These are phyloP conservation scores for Peltaster fructicola DNA, from an alignment of 2,329 filamentous ascomycete species.

Conservation along the genomic window DNA sequence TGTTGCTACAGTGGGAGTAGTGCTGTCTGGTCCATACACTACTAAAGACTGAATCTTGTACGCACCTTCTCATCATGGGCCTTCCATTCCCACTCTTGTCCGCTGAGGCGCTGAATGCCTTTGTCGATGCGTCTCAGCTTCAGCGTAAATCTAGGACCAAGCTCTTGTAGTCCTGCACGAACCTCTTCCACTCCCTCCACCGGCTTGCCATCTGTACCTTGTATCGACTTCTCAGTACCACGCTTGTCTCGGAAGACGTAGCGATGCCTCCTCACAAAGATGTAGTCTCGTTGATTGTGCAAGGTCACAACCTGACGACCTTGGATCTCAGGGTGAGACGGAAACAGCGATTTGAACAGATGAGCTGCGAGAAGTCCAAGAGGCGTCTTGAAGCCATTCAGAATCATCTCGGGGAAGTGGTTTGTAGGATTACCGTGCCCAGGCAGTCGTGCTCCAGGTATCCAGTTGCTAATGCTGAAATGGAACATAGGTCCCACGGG, in stretches of 20 bases:
- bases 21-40: no score
- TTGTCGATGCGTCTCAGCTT: slow-evolving; percentile 85
- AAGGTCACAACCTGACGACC: slow-evolving; percentile 82
- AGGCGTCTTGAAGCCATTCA: slow-evolving; percentile 91
- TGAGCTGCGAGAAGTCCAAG: slow-evolving; percentile 76
- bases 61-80: slow-evolving; percentile 84
- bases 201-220: slow-evolving; percentile 63
- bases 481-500: slow-evolving; percentile 81
- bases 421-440: slow-evolving; percentile 82
- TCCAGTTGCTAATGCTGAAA: slow-evolving; percentile 79
- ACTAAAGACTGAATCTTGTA: slow-evolving; percentile 77
- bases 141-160: slow-evolving; percentile 67
- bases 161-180: slow-evolving; percentile 72
- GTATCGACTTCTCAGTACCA: slow-evolving; percentile 69
- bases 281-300: slow-evolving; percentile 91
- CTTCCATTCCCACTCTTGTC: slow-evolving; percentile 93
- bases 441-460: slow-evolving; percentile 71
- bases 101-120: slow-evolving; percentile 59
- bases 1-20: no score
- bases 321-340: slow-evolving; percentile 62
- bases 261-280: slow-evolving; percentile 77
- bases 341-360: slow-evolving; percentile 66
- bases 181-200: slow-evolving; percentile 75
- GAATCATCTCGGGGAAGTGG: slow-evolving; percentile 73
- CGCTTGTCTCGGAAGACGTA: slow-evolving; percentile 88